Conservation (phyloP, 1,284 basidiomycete genomes). For the Exobasidium rhododendri region DNA sequence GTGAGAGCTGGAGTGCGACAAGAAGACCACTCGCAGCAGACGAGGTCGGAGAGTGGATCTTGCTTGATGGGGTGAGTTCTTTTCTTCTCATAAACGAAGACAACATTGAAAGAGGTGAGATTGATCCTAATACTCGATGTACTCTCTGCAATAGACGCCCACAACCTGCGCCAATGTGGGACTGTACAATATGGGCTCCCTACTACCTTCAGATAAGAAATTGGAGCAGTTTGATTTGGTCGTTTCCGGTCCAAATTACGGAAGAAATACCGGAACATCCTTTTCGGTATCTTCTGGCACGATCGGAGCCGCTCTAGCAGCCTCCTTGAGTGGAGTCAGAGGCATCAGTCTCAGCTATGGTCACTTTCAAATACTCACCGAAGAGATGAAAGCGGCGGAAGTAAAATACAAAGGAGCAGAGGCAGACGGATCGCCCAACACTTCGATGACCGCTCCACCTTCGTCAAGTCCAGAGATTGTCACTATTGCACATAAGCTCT, state of each 20-base stretch:
- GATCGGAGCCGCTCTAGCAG: conserved; percentile 47
- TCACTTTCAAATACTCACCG: conserved; percentile 39
- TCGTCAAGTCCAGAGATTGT: conserved; percentile 16
- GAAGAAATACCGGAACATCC: conserved; percentile 50
- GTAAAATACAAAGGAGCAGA: not conserved
- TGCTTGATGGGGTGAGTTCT: conserved; percentile 38
- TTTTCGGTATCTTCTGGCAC: conserved; percentile 52
- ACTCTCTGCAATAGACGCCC: conserved; percentile 23
- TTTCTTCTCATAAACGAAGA: conserved; percentile 19
- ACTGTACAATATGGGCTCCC: conserved; percentile 37
- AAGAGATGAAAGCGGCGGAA: conserved; percentile 18
- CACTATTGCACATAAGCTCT: conserved; percentile 26
- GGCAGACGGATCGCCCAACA: not conserved
- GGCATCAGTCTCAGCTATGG: conserved; percentile 47
- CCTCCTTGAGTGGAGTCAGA: conserved; percentile 35
- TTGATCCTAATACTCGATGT: not conserved
- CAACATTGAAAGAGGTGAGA: not conserved
- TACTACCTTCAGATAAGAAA: conserved; percentile 19
- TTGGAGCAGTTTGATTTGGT: conserved; percentile 41
- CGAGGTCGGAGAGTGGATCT: conserved; percentile 50
- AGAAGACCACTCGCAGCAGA: conserved; percentile 32
- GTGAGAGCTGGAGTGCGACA: conserved; percentile 39
- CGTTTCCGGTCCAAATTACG: conserved; percentile 51
- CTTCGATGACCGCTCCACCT: not conserved
- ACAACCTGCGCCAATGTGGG: conserved; percentile 51